Conservation (phyloP, 257 asterid species). For the Linderniella brevidens region DNA sequence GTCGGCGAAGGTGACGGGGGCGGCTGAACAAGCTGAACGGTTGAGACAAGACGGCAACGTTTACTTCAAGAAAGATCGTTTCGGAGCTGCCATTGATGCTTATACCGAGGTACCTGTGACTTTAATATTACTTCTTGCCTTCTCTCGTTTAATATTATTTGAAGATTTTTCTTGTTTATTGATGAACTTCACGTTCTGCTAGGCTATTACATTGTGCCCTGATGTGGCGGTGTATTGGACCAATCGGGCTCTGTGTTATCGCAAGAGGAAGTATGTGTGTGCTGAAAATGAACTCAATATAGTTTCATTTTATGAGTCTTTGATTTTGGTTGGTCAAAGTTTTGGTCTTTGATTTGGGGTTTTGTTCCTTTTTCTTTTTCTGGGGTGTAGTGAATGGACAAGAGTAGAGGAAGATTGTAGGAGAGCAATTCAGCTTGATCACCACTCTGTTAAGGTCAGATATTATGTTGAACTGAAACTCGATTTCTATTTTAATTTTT, state of each 20-base stretch:
- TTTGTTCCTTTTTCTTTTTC: not conserved
- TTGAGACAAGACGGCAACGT: conserved; percentile 35
- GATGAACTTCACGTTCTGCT: not conserved
- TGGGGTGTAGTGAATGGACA: conserved; percentile 30
- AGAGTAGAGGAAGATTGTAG: conserved; percentile 37
- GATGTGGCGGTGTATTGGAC: conserved; percentile 53
- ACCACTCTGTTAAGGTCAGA: conserved; percentile 24
- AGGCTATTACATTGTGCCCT: conserved; percentile 66
- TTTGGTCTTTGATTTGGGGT: not conserved
- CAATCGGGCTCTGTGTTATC: conserved; percentile 57
- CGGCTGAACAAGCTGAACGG: conserved; percentile 45
- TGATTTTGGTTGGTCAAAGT: not conserved
- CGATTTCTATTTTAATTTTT: not conserved
- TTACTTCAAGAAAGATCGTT: conserved; percentile 30
- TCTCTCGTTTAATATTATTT: not conserved
- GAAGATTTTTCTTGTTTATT: not conserved
- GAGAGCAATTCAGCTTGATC: conserved; percentile 30
- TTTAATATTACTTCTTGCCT: not conserved
- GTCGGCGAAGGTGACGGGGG: conserved; percentile 6
- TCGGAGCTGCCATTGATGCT: conserved; percentile 62
- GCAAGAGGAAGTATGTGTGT: conserved; percentile 34
- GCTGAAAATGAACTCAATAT: not conserved
- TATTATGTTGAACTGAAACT: not conserved
- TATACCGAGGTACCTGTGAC: conserved; percentile 34
- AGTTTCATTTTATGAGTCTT: not conserved